Evolutionary conservation across 2,329 filamentous ascomycete genomes (phyloP).

Genomic region (Trichophyton mentagrophytes): DNA sequence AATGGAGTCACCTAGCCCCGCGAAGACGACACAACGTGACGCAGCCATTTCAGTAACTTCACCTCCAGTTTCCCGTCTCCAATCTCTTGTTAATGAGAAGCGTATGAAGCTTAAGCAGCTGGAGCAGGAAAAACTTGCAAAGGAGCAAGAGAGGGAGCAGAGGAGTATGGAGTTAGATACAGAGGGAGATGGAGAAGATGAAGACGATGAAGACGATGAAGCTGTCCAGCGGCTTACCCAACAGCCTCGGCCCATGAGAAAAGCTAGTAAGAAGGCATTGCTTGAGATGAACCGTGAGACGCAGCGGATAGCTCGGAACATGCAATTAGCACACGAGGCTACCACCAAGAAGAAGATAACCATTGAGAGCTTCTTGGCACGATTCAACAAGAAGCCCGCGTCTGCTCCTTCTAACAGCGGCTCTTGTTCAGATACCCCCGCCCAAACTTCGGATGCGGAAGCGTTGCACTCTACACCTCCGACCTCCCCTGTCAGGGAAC

Average conservation of each 20-base stretch:
- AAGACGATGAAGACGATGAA: slow-evolving; percentile 45
- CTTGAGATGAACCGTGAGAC: slow-evolving; percentile 94
- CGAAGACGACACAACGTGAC: not conserved
- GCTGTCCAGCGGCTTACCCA: slow-evolving; percentile 50
- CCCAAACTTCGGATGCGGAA: slow-evolving; percentile 30
- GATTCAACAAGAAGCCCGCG: slow-evolving; percentile 58
- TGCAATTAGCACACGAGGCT: slow-evolving; percentile 82
- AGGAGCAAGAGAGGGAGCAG: slow-evolving; percentile 19
- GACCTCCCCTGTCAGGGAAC: slow-evolving; percentile 46
- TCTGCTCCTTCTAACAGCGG: slow-evolving; percentile 19
- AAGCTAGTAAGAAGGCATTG: slow-evolving; percentile 85
- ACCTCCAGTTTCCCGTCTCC: slow-evolving; percentile 47
- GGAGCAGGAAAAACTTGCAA: slow-evolving; percentile 38
- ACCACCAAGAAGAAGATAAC: slow-evolving; percentile 85
- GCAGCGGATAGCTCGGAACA: slow-evolving; percentile 74
- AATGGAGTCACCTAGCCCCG: slow-evolving; percentile 5
- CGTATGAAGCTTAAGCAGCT: slow-evolving; percentile 55
- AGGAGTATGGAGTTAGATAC: slow-evolving; percentile 22
- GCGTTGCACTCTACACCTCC: slow-evolving; percentile 51
- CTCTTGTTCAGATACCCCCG: slow-evolving; percentile 39
- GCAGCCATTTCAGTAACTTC: slow-evolving; percentile 8
- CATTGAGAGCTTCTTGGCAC: slow-evolving; percentile 67
- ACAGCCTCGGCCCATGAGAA: slow-evolving; percentile 53
- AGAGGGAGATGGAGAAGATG: slow-evolving; percentile 34
- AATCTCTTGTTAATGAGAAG: slow-evolving; percentile 61